Percentiles rank a stretch among this genome's conserved stretches.
Evolutionary conservation across 805 yeast genomes (phyloP).

Genomic region (Zygoascus biomembranicola): DNA sequence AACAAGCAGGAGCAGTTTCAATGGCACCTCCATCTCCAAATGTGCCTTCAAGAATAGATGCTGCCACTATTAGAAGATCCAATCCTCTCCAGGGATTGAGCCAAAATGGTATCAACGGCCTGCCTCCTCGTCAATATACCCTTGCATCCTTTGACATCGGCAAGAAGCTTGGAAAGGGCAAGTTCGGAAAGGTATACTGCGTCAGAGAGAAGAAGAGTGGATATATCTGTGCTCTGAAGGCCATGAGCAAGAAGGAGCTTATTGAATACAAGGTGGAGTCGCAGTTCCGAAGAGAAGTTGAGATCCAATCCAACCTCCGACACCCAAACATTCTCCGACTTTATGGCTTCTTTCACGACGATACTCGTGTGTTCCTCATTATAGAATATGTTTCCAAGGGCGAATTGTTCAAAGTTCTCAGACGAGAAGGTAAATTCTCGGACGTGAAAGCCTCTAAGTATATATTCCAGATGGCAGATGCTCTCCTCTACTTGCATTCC

Average conservation of each 20-base stretch:
- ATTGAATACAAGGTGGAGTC: slow-evolving; percentile 67
- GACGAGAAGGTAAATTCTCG: slow-evolving; percentile 57
- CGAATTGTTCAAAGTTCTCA: slow-evolving; percentile 70
- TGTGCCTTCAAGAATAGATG: slow-evolving; percentile 2
- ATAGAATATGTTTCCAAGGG: slow-evolving; percentile 83
- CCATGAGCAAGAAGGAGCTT: slow-evolving; percentile 78
- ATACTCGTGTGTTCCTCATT: slow-evolving; percentile 68
- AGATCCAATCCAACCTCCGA: slow-evolving; percentile 67
- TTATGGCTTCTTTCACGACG: slow-evolving; percentile 80
- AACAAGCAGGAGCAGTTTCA: background rate
- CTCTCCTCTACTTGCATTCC: slow-evolving; percentile 67
- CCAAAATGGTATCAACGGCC: background rate
- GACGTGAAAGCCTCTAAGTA: slow-evolving; percentile 62
- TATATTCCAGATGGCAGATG: slow-evolving; percentile 74
- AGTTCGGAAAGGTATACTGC: slow-evolving; percentile 87
- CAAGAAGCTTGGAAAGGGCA: slow-evolving; percentile 81
- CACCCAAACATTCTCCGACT: slow-evolving; percentile 77
- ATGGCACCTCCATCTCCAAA: slow-evolving; percentile 10
- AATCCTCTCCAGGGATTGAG: slow-evolving; percentile 17
- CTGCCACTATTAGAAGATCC: slow-evolving; percentile 12
- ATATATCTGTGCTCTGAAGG: slow-evolving; percentile 81
- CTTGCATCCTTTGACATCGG: slow-evolving; percentile 79
- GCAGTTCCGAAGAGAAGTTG: slow-evolving; percentile 85
- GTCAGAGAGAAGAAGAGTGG: slow-evolving; percentile 70
- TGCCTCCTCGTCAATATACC: slow-evolving; percentile 25